phyloP scores from a whole-genome alignment of 345 rosid genomes.

The Erysimum cheiranthoides region DNA sequence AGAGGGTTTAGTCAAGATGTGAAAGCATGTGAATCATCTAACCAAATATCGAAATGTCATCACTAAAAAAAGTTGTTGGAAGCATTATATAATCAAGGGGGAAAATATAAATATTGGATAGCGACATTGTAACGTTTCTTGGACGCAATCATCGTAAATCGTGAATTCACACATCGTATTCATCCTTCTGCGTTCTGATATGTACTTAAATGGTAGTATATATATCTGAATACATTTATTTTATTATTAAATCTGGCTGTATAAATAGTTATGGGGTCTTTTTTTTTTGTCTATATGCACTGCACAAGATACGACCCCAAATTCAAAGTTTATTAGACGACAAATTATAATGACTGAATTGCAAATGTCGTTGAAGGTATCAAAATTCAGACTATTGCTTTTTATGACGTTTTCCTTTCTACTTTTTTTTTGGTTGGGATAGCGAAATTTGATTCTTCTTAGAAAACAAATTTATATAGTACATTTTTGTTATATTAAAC shows the following conservation, averaged over 20 bases:
- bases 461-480: conserved; percentile 9
- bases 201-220: conserved; percentile 7
- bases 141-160: conserved; percentile 39
- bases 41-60: conserved; percentile 10
- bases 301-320: conserved; percentile 42
- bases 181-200: conserved; percentile 37
- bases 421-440: conserved; percentile 35
- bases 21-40: conserved; percentile 36
- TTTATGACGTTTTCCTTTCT: conserved; percentile 38
- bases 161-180: conserved; percentile 42
- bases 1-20: conserved; percentile 13
- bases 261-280: conserved; percentile 8
- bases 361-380: conserved; percentile 44
- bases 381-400: conserved; percentile 37
- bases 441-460: conserved; percentile 43
- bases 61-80: conserved; percentile 28
- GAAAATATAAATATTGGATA: conserved; percentile 11
- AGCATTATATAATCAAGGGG: background rate
- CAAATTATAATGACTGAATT: conserved; percentile 37
- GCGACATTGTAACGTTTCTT: conserved; percentile 38
- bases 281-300: conserved; percentile 36
- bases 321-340: conserved; percentile 39
- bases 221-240: conserved; percentile 13
- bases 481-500: conserved; percentile 22
- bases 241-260: conserved; percentile 9